These are phyloP conservation scores for Pythium apleroticum DNA, from an alignment of 352 stramenopile genomes.

Conservation along the genomic window DNA sequence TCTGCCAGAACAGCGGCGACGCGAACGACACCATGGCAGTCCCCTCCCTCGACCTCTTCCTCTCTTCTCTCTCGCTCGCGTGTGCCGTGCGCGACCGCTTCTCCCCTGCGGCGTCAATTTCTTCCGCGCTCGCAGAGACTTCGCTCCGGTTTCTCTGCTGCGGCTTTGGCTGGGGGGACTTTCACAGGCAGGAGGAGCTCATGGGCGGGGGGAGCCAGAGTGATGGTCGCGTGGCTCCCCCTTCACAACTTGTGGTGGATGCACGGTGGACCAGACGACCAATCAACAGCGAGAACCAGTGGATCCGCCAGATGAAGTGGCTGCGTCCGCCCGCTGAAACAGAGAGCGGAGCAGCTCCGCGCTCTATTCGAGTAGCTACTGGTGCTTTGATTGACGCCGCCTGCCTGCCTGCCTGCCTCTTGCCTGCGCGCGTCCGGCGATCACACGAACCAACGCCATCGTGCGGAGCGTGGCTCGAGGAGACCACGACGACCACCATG, in stretches of 20 bases:
- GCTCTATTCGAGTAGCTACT: slow-evolving; percentile 23
- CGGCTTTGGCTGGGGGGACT: slow-evolving; percentile 6
- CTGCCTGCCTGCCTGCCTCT: neutral
- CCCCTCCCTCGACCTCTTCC: slow-evolving; percentile 8
- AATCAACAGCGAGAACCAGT: slow-evolving; percentile 24
- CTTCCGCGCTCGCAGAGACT: slow-evolving; percentile 24
- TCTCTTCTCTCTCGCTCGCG: slow-evolving; percentile 1
- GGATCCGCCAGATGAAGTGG: slow-evolving; percentile 28
- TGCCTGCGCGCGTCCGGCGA: slow-evolving; percentile 3
- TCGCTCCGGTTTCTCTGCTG: neutral
- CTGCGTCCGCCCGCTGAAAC: slow-evolving; percentile 21
- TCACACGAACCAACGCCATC: slow-evolving; percentile 16
- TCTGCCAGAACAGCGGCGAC: slow-evolving; percentile 93
- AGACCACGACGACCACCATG: slow-evolving; percentile 9
- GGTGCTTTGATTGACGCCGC: slow-evolving; percentile 14
- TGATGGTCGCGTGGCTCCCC: slow-evolving; percentile 28
- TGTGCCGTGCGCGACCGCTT: neutral
- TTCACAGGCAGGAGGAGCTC: slow-evolving; percentile 19
- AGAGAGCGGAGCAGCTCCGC: slow-evolving; percentile 11
- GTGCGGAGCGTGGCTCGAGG: neutral
- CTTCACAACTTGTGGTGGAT: slow-evolving; percentile 21
- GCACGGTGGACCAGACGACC: slow-evolving; percentile 7
- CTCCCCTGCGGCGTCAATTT: slow-evolving; percentile 26
- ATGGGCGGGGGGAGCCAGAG: slow-evolving; percentile 19
- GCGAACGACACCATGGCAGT: slow-evolving; percentile 86